Conservation (phyloP, 768 basidiomycete species). For the Boletellus ananas region DNA sequence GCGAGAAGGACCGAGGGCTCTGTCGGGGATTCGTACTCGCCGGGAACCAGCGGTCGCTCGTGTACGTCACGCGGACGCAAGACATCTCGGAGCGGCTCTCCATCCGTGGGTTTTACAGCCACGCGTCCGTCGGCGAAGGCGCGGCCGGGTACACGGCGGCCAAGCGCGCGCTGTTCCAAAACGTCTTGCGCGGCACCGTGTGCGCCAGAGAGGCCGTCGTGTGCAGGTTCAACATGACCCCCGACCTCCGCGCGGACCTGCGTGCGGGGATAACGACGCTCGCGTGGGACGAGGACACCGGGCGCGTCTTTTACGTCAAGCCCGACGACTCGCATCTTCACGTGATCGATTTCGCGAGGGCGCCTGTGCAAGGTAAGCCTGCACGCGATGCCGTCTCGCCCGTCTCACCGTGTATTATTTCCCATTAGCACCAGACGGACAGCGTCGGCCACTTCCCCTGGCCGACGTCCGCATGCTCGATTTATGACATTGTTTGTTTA, state of each 20-base stretch:
- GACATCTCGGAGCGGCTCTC: conserved; percentile 26
- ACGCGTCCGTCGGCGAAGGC: conserved; percentile 36
- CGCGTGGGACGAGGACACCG: conserved; percentile 64
- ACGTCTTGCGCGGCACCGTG: conserved; percentile 19
- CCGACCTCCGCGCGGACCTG: conserved; percentile 17
- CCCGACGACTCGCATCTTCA: conserved; percentile 38
- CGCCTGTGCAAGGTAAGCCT: conserved; percentile 31
- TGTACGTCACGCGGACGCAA: conserved; percentile 27
- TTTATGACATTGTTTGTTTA: conserved; percentile 10
- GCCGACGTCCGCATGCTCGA: conserved; percentile 32
- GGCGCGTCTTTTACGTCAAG: conserved; percentile 52
- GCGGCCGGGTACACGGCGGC: conserved; percentile 19
- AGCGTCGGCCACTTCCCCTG: conserved; percentile 29
- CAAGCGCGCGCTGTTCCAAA: conserved; percentile 18
- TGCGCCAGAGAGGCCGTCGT: conserved; percentile 17
- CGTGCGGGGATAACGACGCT: conserved; percentile 43
- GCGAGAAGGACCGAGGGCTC: conserved; percentile 16
- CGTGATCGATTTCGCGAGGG: conserved; percentile 47
- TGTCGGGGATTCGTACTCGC: conserved; percentile 31
- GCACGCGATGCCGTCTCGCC: neutral
- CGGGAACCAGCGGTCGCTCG: conserved; percentile 31
- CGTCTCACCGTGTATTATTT: conserved; percentile 15
- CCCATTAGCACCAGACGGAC: conserved; percentile 33
- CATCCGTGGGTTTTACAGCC: conserved; percentile 31
- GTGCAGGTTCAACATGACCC: conserved; percentile 23